These are phyloP conservation scores for Xylariaceae sp. DNA, from an alignment of 2,329 filamentous ascomycete genomes.

Conservation along the genomic window DNA sequence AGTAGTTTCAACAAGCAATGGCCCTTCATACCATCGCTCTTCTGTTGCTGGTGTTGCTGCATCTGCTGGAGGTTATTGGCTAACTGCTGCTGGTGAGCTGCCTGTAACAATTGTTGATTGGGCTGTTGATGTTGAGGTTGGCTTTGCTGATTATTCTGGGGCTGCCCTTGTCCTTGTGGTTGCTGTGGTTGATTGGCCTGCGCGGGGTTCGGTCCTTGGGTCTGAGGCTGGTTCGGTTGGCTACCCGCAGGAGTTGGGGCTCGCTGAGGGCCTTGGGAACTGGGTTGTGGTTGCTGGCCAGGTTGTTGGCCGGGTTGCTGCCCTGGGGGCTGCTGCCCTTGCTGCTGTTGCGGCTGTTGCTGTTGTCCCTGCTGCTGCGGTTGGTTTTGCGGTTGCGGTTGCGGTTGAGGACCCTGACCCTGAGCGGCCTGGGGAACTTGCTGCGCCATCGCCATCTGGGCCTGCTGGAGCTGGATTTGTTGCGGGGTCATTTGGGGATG, in stretches of 20 bases:
- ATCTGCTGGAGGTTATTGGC: slow-evolving; percentile 33
- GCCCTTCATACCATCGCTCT: slow-evolving; percentile 55
- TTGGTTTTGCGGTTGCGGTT: slow-evolving; percentile 34
- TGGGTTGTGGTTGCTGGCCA: slow-evolving; percentile 39
- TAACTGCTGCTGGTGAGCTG: slow-evolving; percentile 39
- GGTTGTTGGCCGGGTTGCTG: slow-evolving; percentile 41
- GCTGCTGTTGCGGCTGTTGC: slow-evolving; percentile 40
- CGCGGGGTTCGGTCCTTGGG: slow-evolving; percentile 38
- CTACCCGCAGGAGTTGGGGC: slow-evolving; percentile 31
- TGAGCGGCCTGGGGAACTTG: slow-evolving; percentile 26
- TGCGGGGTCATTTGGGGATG: slow-evolving; percentile 45
- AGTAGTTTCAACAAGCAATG: slow-evolving; percentile 62
- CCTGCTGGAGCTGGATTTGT: slow-evolving; percentile 45
- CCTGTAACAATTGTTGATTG: slow-evolving; percentile 38
- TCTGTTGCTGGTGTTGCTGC: slow-evolving; percentile 42
- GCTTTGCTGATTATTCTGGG: slow-evolving; percentile 32
- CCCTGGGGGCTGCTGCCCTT: slow-evolving; percentile 36
- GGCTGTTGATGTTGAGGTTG: slow-evolving; percentile 37
- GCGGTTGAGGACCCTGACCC: slow-evolving; percentile 25
- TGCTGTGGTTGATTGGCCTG: slow-evolving; percentile 38
- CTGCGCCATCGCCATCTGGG: slow-evolving; percentile 40
- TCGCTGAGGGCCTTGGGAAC: slow-evolving; percentile 33
- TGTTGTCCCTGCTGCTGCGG: slow-evolving; percentile 42
- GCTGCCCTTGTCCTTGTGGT: slow-evolving; percentile 33
- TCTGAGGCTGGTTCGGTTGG: slow-evolving; percentile 45